Base-by-base conservation (phyloP, 1,284 basidiomycete species). In the Trichosporon sp. region DNA sequence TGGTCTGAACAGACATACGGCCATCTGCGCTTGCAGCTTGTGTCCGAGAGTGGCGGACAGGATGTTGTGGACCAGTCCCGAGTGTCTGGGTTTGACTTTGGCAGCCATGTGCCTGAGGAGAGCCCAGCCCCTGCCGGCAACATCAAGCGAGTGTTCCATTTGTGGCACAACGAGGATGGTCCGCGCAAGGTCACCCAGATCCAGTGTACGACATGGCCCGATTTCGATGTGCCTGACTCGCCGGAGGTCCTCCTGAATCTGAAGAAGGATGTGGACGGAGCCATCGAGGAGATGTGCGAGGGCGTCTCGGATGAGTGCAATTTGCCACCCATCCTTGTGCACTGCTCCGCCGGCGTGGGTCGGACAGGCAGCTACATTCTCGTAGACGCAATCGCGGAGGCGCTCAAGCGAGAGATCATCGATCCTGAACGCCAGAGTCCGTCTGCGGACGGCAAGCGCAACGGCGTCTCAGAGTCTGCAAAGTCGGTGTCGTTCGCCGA, bases 181-280 rank as follows among this genome's bases (percentile, higher is more conserved):
- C 82, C 87, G 1, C 83, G 91, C 16, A 83, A 81, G 65, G 71
- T 82, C 36, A 70, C 75, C 0, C 93, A 96, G 73, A 81, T 95
- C 56, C 93, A 97, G 77, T 95, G 92, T 73, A 84, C 93, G 57
- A 88, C 88, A 32, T 97, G 93, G 93, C 91, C 92, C 2, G 93
- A 97, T 74, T 89, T 95, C 82, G 93, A 94, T 75, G 91, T 96
- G 2, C 93, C 94, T 1, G 87, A 89, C 9, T 86, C 90, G 63
- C 87, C 92, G 0, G 82, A 85, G 4, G 88, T 88, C 3, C 81
- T 96, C 27, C 79, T 95, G 46, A 82, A 84, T 4, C 83, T 96
- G 33, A 85, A 95, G 68, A 77, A 78, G 32, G 82, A 86, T 62
- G 85, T 87, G 25, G 83, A 87, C 64, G 60, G 65, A 3, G 85